Conservation (phyloP, 805 yeast genomes). For the Wickerhamiella azyma region DNA sequence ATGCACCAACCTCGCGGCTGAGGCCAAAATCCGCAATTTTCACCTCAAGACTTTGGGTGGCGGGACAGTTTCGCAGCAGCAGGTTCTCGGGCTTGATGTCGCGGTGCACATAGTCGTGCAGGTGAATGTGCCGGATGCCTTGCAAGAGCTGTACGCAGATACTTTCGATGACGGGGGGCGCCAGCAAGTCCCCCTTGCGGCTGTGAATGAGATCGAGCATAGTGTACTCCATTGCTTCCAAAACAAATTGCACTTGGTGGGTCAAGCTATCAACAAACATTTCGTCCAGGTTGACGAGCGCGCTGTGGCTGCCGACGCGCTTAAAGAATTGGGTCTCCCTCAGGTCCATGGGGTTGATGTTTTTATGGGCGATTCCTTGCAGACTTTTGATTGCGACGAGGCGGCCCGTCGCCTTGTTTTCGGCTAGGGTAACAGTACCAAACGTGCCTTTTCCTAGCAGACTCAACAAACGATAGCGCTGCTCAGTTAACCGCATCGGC, state of each 20-base stretch:
- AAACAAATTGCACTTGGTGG: constrained; percentile 58
- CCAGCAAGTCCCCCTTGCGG: constrained; percentile 40
- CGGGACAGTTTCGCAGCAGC: constrained; percentile 44
- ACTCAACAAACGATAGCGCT: constrained; percentile 1
- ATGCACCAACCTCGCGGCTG: constrained; percentile 43
- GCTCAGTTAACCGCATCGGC: not conserved
- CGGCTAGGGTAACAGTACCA: constrained; percentile 23
- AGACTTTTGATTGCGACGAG: constrained; percentile 73
- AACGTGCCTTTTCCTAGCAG: constrained; percentile 20
- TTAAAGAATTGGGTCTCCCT: constrained; percentile 26
- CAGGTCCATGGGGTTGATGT: constrained; percentile 39
- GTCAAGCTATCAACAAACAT: constrained; percentile 55
- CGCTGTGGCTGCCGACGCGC: constrained; percentile 55
- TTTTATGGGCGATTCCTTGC: constrained; percentile 34
- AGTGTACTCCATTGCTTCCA: constrained; percentile 82
- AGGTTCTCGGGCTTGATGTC: constrained; percentile 93
- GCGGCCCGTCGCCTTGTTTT: constrained; percentile 13
- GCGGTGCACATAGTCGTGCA: constrained; percentile 57
- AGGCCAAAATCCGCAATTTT: constrained; percentile 94
- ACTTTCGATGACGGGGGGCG: constrained; percentile 35
- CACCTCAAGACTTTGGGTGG: constrained; percentile 33
- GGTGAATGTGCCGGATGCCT: constrained; percentile 75
- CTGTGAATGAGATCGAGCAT: constrained; percentile 62
- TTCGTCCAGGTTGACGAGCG: constrained; percentile 63
- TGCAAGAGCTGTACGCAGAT: constrained; percentile 53